These are phyloP conservation scores for Aspergillus diversus DNA, from an alignment of 495 filamentous ascomycete genomes.

Conservation along the genomic window DNA sequence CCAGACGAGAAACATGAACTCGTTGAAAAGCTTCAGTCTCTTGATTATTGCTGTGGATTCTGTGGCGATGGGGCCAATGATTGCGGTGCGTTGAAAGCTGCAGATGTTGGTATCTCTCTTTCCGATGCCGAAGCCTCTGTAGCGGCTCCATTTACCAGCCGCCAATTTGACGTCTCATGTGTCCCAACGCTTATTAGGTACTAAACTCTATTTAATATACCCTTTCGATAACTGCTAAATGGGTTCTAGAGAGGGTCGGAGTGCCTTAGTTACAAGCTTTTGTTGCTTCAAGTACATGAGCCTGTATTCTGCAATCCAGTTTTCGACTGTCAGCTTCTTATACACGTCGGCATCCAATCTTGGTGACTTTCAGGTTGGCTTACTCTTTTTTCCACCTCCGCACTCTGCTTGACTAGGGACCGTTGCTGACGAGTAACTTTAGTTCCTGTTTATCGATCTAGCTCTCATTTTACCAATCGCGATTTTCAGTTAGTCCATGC, in stretches of 20 bases:
- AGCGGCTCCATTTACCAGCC: slow-evolving; percentile 94
- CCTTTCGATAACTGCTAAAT: slow-evolving; percentile 5
- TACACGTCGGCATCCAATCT: slow-evolving; percentile 96
- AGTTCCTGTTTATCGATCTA: slow-evolving; percentile 95
- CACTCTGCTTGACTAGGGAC: too few species aligned
- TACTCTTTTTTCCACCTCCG: not conserved
- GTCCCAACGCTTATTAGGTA: slow-evolving; percentile 89
- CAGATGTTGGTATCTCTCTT: slow-evolving; percentile 97
- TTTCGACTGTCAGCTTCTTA: slow-evolving; percentile 97
- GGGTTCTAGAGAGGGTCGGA: slow-evolving; percentile 76
- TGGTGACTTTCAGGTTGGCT: slow-evolving; percentile 84
- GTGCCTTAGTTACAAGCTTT: slow-evolving; percentile 95
- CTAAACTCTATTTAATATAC: not conserved
- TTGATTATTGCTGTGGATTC: slow-evolving; percentile 95
- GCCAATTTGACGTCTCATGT: slow-evolving; percentile 95
- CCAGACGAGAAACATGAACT: slow-evolving; percentile 99
- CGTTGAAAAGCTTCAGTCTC: slow-evolving; percentile 93
- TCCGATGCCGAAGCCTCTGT: slow-evolving; percentile 98
- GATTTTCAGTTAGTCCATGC: slow-evolving; percentile 76
- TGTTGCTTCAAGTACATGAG: slow-evolving; percentile 99
- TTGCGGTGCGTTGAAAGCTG: slow-evolving; percentile 95
- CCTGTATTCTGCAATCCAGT: slow-evolving; percentile 97
- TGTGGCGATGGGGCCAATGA: slow-evolving; percentile 99
- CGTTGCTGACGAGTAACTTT: not conserved
- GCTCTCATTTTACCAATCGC: slow-evolving; percentile 92